These are phyloP conservation scores for Trichomonascus vanleenenianus DNA, from an alignment of 805 yeast species.

Conservation along the genomic window DNA sequence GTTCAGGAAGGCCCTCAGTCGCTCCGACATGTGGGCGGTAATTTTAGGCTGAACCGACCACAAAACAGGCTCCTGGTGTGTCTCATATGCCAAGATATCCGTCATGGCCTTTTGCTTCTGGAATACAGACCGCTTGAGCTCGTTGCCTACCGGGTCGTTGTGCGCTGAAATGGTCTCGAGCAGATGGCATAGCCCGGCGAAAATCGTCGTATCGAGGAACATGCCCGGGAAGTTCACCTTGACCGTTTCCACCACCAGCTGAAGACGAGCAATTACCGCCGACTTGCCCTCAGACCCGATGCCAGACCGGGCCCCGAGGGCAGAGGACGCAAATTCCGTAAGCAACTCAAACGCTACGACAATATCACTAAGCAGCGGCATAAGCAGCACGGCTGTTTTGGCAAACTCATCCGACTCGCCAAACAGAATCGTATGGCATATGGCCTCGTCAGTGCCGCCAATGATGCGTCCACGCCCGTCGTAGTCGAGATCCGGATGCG, in stretches of 20 bases:
- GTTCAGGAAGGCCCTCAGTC: conserved; percentile 16
- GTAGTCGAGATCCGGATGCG: conserved; percentile 54
- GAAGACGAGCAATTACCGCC: conserved; percentile 43
- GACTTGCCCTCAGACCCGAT: conserved; percentile 26
- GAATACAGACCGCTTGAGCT: conserved; percentile 46
- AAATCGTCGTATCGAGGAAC: conserved; percentile 54
- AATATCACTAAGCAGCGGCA: conserved; percentile 50
- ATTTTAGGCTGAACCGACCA: conserved; percentile 19
- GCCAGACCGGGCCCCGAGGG: conserved; percentile 13
- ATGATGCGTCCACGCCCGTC: conserved; percentile 42
- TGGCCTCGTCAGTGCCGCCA: conserved; percentile 59
- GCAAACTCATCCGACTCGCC: conserved; percentile 36
- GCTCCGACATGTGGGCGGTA: conserved; percentile 17
- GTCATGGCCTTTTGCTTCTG: conserved; percentile 41
- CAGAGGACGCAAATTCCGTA: conserved; percentile 31
- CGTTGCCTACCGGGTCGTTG: conserved; percentile 43
- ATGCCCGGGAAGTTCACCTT: conserved; percentile 59
- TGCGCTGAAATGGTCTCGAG: conserved; percentile 41
- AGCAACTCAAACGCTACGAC: conserved; percentile 38
- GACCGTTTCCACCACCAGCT: conserved; percentile 47
- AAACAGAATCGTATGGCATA: conserved; percentile 67
- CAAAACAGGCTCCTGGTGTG: conserved; percentile 16
- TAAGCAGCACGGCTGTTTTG: conserved; percentile 38
- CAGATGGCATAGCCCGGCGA: conserved; percentile 48
- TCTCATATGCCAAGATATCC: conserved; percentile 28